A percentile compares a stretch with the other conserved stretches of the same genome.
These are phyloP conservation scores for Eucalyptus tenuipes DNA, from an alignment of 345 rosid genomes.

Conservation along the genomic window DNA sequence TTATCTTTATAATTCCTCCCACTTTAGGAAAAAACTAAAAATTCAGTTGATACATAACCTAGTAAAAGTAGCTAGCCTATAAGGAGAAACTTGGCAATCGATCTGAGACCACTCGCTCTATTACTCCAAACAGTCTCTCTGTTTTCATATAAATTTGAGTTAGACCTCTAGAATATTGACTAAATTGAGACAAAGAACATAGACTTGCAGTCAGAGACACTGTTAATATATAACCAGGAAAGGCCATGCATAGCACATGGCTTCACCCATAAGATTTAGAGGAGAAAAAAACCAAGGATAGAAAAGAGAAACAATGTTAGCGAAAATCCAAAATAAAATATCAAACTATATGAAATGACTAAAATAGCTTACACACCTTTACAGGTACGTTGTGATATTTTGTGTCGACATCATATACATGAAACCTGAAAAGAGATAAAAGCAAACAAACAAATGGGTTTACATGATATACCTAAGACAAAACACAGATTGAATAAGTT, in stretches of 20 bases:
- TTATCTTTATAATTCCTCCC: background rate
- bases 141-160: background rate
- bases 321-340: background rate
- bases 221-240: background rate
- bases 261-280: background rate
- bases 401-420: slow-evolving; percentile 63
- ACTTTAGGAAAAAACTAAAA: background rate
- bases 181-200: background rate
- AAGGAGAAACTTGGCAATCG: background rate
- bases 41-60: background rate
- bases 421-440: slow-evolving; percentile 34
- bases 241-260: background rate
- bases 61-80: background rate
- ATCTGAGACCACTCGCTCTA: background rate
- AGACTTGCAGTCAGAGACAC: background rate
- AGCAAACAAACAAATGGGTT: background rate
- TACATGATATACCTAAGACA: background rate
- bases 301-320: background rate
- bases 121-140: background rate
- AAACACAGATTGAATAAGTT: background rate
- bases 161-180: background rate
- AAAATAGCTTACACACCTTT: slow-evolving; percentile 31
- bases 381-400: slow-evolving; percentile 53
- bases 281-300: slow-evolving; percentile 5
- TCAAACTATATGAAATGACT: background rate